Evolutionary conservation across 805 yeast genomes (phyloP).

Genomic region (Isabelozyma heimii): DNA sequence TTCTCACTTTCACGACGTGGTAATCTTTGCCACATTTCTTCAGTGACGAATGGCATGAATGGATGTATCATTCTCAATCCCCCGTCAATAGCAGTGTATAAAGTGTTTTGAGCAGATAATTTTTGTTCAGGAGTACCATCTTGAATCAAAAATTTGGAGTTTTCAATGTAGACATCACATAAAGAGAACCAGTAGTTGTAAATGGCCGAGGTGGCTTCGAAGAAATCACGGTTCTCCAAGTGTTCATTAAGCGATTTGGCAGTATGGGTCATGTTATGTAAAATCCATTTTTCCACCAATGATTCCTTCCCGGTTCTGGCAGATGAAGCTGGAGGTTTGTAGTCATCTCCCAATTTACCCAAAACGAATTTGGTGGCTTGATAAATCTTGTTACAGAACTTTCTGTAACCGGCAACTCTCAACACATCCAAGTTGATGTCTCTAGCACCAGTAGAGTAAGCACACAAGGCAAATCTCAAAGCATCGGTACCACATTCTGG

Average conservation of each 20-base stretch:
- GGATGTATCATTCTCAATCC: conserved; percentile 93
- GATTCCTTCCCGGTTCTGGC: conserved; percentile 75
- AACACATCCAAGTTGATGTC: conserved; percentile 94
- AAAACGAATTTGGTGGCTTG: conserved; percentile 97
- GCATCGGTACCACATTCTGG: conserved; percentile 99
- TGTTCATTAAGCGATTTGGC: conserved; percentile 61
- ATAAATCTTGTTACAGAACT: conserved; percentile 98
- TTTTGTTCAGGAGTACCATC: conserved; percentile 87
- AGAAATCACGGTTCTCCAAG: conserved; percentile 83
- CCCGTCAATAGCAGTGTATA: conserved; percentile 88
- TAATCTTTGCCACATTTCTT: conserved; percentile 98
- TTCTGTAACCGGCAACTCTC: conserved; percentile 98
- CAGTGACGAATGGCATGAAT: conserved; percentile 96
- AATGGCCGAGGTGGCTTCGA: conserved; percentile 79
- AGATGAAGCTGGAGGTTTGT: conserved; percentile 69
- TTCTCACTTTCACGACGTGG: conserved; percentile 79
- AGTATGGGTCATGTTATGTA: conserved; percentile 77
- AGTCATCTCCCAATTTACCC: conserved; percentile 88
- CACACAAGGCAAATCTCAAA: conserved; percentile 95
- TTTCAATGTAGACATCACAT: conserved; percentile 98
- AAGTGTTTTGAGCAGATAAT: conserved; percentile 88
- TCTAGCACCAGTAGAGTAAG: conserved; percentile 98
- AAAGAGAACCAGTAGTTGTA: conserved; percentile 96
- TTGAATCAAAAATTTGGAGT: conserved; percentile 86
- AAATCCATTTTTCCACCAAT: conserved; percentile 94